Evolutionary conservation across 108 stramenopile species (phyloP), one percentile per base, ranked within the genome.

Genomic region (Fragilaria crotonensis): DNA sequence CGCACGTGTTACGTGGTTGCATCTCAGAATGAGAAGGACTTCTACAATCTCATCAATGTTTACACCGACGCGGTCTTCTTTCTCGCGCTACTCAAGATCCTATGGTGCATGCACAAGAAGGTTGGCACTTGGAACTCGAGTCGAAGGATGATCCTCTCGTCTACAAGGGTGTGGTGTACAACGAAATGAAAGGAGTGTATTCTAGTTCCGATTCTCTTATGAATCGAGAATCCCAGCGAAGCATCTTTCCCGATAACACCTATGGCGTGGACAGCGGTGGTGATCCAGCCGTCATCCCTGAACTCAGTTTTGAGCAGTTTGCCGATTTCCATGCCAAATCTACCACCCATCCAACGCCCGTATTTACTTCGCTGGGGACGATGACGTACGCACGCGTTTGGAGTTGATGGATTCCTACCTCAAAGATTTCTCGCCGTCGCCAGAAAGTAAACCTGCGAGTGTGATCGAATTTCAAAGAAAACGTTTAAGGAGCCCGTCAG

Each of bases 151-250:
- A 90, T 19, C 93, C 94, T 2, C 67, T 96, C 25, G 89, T 82
- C 19, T 96, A 93, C 89, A 96, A 97, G 73, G 99, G 99, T 47
- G 96, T 99, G 25, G 99, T 99, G 7, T 99, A 87, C 86, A 98
- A 98, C 59, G 99, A 99, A 80, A 99, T 99, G 99, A 99, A 99
- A 78, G 99, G 99, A 22, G 97, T 98, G 5, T 98, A 98, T 63
- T 93, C 90, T 22, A 81, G 77, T 31, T 89, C 97, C 7, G 97
- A 97, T 64, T 87, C 90, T 11, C 75, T 94, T 22, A 54, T 95
- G 52, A 78, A 74, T 49, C 74, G 95, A 27, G 94, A 93, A 48
- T 77, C 89, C 25, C 96, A 97, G 71, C 79, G 90, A 66, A 81
- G 84, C 30, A 63, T 97, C 30, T 98, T 98, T 59, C 96, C 96